Percentiles rank a stretch among this genome's conserved stretches.
Conservation (phyloP, 148 eudicot genomes). For the Chenopodium quinoa region DNA sequence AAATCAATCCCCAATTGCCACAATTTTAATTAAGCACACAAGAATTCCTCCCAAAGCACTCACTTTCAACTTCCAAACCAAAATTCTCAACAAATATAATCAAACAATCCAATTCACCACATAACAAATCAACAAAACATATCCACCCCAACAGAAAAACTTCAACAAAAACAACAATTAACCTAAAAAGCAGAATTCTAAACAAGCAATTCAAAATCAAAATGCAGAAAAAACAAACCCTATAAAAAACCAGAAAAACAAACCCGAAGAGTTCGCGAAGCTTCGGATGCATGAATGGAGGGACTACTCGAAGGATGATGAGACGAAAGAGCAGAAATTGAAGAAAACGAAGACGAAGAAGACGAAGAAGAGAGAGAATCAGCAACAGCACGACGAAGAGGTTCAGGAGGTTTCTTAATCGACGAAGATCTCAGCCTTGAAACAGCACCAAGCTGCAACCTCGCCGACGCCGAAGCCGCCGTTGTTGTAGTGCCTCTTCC, state of each 20-base stretch:
- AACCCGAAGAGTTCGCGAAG: constrained; percentile 86
- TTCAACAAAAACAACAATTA: not conserved
- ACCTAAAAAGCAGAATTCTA: not conserved
- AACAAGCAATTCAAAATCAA: not conserved
- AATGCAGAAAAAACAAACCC: not conserved
- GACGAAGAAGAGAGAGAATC: constrained; percentile 75
- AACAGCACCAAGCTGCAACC: constrained; percentile 45
- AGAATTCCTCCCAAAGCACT: not conserved
- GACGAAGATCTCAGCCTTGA: constrained; percentile 88
- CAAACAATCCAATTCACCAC: not conserved
- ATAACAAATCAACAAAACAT: not conserved
- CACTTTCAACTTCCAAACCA: no score
- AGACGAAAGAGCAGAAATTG: constrained; percentile 33
- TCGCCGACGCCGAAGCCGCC: constrained; percentile 12
- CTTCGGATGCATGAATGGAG: constrained; percentile 63
- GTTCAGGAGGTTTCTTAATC: constrained; percentile 93
- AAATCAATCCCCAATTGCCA: not conserved
- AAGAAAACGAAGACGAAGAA: constrained; percentile 36
- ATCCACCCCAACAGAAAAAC: not conserved
- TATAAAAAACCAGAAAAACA: constrained; percentile 1
- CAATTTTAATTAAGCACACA: not conserved
- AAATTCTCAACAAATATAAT: not conserved
- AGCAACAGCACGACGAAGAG: constrained; percentile 96
- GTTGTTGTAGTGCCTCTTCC: constrained; percentile 14
- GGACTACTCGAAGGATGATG: constrained; percentile 51